A percentile compares a stretch with the other conserved stretches of the same genome.
Evolutionary conservation across 1,139 yeast genomes (phyloP).

Genomic region (Geotrichum restrictum): DNA sequence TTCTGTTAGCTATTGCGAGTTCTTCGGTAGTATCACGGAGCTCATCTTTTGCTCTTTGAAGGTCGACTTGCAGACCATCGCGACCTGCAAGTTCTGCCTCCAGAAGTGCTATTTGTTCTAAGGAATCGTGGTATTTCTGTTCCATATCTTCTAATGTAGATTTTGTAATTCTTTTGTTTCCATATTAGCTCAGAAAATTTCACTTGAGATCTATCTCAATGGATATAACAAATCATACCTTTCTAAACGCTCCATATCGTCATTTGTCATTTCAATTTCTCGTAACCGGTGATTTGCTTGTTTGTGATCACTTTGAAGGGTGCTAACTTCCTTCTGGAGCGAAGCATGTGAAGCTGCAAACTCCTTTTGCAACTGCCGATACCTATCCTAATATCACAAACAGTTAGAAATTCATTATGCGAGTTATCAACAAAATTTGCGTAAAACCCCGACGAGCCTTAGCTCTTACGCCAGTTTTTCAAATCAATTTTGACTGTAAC

Average conservation of each 20-base stretch:
- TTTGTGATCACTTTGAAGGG: conserved; percentile 31
- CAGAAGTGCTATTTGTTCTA: conserved; percentile 38
- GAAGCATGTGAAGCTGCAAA: conserved; percentile 31
- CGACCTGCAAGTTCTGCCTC: conserved; percentile 36
- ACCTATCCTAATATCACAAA: conserved; percentile 23
- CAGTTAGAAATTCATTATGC: not conserved
- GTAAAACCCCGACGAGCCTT: not conserved
- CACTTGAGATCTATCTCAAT: no score
- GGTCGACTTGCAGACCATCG: conserved; percentile 32
- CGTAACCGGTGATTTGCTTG: conserved; percentile 32
- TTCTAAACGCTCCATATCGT: conserved; percentile 40
- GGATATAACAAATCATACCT: conserved; percentile 27
- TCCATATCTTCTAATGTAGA: conserved; percentile 36
- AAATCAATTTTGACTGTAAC: no score
- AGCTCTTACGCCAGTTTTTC: not conserved
- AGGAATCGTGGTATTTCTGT: conserved; percentile 32
- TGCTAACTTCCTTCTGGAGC: conserved; percentile 30
- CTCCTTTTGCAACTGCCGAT: conserved; percentile 31
- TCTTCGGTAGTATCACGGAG: conserved; percentile 38
- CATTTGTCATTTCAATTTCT: conserved; percentile 40
- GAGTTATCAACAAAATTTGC: not conserved
- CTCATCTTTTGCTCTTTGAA: conserved; percentile 39
- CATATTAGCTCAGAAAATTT: no score
- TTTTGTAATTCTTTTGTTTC: conserved; percentile 30
- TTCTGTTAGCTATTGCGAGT: conserved; percentile 27